Evolutionary conservation across 2,329 filamentous ascomycete species (phyloP).

Genomic region (Alternaria sp.): DNA sequence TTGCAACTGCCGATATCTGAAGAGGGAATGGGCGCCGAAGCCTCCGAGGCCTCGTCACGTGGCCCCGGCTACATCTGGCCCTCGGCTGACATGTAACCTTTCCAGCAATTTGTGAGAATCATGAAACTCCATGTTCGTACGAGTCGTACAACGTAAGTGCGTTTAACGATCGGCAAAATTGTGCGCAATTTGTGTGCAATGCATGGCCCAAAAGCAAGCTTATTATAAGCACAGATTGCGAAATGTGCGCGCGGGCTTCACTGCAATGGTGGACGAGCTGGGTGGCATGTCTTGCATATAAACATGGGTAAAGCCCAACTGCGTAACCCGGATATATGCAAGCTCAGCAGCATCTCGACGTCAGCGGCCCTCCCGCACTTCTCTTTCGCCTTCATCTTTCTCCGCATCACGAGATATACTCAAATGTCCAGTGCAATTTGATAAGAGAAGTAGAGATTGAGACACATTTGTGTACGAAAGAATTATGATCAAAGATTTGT

Average conservation of each 20-base stretch:
- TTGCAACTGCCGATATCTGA: slow-evolving; percentile 24
- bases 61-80: neutral
- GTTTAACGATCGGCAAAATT: neutral
- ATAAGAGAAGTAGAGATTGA: neutral
- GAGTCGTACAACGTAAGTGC: too few species aligned
- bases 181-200: neutral
- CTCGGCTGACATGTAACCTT: neutral
- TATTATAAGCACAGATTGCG: neutral
- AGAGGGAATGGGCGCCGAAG: neutral
- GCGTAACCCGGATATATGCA: neutral
- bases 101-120: neutral
- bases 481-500: neutral
- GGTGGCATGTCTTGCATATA: neutral
- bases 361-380: neutral
- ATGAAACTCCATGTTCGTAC: neutral
- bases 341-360: neutral
- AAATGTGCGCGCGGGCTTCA: too few species aligned
- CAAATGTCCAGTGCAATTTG: neutral
- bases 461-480: fast-evolving
- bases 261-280: neutral
- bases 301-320: neutral
- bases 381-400: neutral
- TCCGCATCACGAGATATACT: neutral
- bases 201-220: neutral
- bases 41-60: slow-evolving; percentile 9